phyloP scores from a whole-genome alignment of 805 yeast genomes.

The Sugiyamaella mastotermitis region DNA sequence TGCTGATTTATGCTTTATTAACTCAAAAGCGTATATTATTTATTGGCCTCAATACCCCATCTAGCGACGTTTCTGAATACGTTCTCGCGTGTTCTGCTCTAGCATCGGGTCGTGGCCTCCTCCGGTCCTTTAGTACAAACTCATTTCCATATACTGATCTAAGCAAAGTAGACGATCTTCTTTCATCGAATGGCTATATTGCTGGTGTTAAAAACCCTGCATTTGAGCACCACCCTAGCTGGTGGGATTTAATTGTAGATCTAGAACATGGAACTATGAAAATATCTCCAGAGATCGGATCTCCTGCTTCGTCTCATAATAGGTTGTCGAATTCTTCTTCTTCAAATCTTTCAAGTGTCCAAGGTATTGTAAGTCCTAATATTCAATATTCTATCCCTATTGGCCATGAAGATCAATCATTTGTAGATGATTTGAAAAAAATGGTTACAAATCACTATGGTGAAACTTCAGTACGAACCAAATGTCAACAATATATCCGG shows the following conservation, averaged over 20 bases:
- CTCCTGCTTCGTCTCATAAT: slow-evolving; percentile 1
- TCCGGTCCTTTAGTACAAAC: slow-evolving; percentile 42
- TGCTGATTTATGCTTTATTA: slow-evolving; percentile 45
- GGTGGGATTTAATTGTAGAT: slow-evolving; percentile 54
- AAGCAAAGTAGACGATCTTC: slow-evolving; percentile 45
- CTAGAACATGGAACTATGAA: slow-evolving; percentile 38
- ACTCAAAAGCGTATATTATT: slow-evolving; percentile 47
- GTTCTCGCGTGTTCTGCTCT: slow-evolving; percentile 43
- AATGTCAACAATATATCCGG: slow-evolving; percentile 24
- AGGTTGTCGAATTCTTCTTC: neutral
- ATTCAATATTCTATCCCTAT: slow-evolving; percentile 1
- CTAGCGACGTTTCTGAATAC: slow-evolving; percentile 46
- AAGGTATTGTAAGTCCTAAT: neutral
- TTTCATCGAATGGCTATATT: slow-evolving; percentile 42
- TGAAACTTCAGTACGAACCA: slow-evolving; percentile 24
- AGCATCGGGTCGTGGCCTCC: slow-evolving; percentile 45
- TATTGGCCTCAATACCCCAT: slow-evolving; percentile 44
- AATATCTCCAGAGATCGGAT: slow-evolving; percentile 21
- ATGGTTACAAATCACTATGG: slow-evolving; percentile 28
- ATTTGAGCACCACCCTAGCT: slow-evolving; percentile 45
- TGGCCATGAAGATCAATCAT: slow-evolving; percentile 18
- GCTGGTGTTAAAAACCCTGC: slow-evolving; percentile 61
- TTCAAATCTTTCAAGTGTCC: neutral
- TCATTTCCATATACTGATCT: slow-evolving; percentile 54
- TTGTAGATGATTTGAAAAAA: slow-evolving; percentile 23